Conservation (phyloP, 192 early-diverging fungal species). For the Physocladia obscura region DNA sequence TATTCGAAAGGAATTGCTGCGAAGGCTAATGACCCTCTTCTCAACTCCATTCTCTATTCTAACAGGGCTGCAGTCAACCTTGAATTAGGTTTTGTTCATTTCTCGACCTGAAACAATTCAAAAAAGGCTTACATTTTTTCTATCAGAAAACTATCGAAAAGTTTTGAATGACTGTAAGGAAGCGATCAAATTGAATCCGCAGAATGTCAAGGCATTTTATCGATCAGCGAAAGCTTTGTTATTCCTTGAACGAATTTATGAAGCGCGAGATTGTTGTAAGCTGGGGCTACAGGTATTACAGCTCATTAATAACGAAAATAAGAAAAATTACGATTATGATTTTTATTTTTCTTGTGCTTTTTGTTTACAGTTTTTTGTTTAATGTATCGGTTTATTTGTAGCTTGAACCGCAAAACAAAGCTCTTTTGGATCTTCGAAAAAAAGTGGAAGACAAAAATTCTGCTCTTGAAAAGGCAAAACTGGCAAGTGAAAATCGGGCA, state of each 20-base stretch:
- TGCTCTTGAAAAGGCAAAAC: slow-evolving; percentile 41
- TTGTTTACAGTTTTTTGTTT: too few relatives aligned
- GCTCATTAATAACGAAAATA: not conserved
- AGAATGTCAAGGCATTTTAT: slow-evolving; percentile 91
- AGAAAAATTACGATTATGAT: not conserved
- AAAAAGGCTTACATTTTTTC: not conserved
- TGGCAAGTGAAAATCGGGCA: slow-evolving; percentile 50
- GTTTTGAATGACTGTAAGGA: slow-evolving; percentile 87
- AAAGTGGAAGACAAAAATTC: slow-evolving; percentile 46
- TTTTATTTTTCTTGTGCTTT: too few relatives aligned
- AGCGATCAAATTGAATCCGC: slow-evolving; percentile 74
- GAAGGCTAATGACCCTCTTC: slow-evolving; percentile 64
- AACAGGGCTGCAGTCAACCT: slow-evolving; percentile 94
- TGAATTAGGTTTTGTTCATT: slow-evolving; percentile 58
- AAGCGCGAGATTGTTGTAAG: slow-evolving; percentile 84
- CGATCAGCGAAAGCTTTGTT: slow-evolving; percentile 81
- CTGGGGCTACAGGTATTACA: slow-evolving; percentile 60
- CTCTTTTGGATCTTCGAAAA: slow-evolving; percentile 35
- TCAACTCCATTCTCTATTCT: slow-evolving; percentile 77
- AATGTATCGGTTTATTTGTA: too few relatives aligned
- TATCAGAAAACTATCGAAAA: slow-evolving; percentile 75
- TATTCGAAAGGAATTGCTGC: slow-evolving; percentile 85
- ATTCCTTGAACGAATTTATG: slow-evolving; percentile 75
- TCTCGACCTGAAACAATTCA: not conserved
- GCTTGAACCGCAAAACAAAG: slow-evolving; percentile 59